phyloP scores from a whole-genome alignment of 2,329 filamentous ascomycete species.

The Trichophyton schoenleinii region DNA sequence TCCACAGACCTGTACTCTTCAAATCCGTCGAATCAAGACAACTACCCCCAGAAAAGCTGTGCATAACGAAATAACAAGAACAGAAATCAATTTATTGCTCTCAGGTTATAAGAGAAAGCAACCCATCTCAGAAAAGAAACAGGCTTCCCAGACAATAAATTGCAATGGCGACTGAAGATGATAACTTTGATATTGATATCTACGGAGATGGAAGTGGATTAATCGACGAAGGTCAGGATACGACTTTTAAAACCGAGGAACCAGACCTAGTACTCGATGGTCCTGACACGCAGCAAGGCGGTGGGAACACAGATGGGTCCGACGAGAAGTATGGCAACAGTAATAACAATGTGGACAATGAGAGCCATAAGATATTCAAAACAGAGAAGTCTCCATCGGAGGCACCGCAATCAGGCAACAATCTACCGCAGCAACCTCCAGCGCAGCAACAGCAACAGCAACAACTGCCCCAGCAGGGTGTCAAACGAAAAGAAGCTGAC shows the following conservation, averaged over 20 bases:
- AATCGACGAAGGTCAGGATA: slow-evolving; percentile 37
- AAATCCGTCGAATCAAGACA: slow-evolving; percentile 18
- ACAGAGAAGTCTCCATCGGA: slow-evolving; percentile 16
- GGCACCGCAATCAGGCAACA: slow-evolving; percentile 6
- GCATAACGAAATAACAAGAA: slow-evolving; percentile 27
- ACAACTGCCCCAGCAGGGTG: slow-evolving; percentile 40
- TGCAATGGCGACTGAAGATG: slow-evolving; percentile 46
- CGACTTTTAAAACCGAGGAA: slow-evolving; percentile 32
- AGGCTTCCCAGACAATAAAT: slow-evolving; percentile 16
- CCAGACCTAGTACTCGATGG: slow-evolving; percentile 29
- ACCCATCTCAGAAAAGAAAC: slow-evolving; percentile 5
- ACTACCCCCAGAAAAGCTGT: slow-evolving; percentile 22
- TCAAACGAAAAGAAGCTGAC: slow-evolving; percentile 52
- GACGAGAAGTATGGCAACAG: slow-evolving; percentile 18
- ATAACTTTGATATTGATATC: slow-evolving; percentile 60
- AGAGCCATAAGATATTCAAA: slow-evolving; percentile 15
- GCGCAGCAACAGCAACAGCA: slow-evolving; percentile 20
- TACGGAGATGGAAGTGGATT: slow-evolving; percentile 48
- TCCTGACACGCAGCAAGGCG: slow-evolving; percentile 24
- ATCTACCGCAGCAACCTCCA: slow-evolving; percentile 24
- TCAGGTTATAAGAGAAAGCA: slow-evolving; percentile 6
- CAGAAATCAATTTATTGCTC: slow-evolving; percentile 17
- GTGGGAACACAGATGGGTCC: slow-evolving; percentile 13
- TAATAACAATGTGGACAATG: slow-evolving; percentile 16
- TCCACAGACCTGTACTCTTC: slow-evolving; percentile 35